These are phyloP conservation scores for Candida orba DNA, from an alignment of 805 yeast genomes.

Conservation along the genomic window DNA sequence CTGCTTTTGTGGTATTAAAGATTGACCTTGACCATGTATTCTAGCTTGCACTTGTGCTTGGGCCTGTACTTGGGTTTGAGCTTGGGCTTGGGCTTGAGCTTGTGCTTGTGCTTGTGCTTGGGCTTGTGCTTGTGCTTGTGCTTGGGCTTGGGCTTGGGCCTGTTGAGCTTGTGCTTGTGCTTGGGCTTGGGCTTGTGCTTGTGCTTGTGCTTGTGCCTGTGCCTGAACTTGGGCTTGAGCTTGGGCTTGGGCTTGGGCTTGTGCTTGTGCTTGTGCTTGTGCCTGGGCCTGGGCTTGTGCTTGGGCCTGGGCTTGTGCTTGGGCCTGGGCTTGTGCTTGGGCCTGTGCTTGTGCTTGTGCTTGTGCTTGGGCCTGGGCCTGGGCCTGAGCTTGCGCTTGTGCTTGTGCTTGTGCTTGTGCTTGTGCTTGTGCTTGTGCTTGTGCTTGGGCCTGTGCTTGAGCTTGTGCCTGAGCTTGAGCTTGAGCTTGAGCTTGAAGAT, in stretches of 20 bases:
- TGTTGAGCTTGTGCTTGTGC: conserved; percentile 3
- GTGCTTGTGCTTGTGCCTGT: not conserved
- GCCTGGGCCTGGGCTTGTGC: not conserved
- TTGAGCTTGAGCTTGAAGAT: conserved; percentile 10
- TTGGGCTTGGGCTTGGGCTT: no score
- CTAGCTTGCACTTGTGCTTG: not conserved
- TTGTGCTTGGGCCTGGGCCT: not conserved
- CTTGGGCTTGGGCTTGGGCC: conserved; percentile 9
- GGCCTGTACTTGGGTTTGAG: not conserved
- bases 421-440: conserved; percentile 6
- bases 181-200: not conserved
- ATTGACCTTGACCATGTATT: not conserved
- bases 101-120: not conserved
- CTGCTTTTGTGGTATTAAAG: not conserved
- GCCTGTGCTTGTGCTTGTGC: conserved; percentile 3
- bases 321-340: conserved; percentile 2
- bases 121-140: not conserved
- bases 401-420: not conserved
- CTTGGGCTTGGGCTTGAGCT: not conserved
- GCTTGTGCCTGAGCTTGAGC: conserved; percentile 6
- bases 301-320: not conserved
- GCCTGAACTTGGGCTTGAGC: no score
- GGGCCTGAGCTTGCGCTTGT: no score
- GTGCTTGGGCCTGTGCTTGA: conserved; percentile 11
- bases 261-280: not conserved